Percentiles rank a stretch among this genome's conserved stretches.
Evolutionary conservation across 1,284 basidiomycete genomes (phyloP).

Genomic region (Cryptococcus depauperatus): DNA sequence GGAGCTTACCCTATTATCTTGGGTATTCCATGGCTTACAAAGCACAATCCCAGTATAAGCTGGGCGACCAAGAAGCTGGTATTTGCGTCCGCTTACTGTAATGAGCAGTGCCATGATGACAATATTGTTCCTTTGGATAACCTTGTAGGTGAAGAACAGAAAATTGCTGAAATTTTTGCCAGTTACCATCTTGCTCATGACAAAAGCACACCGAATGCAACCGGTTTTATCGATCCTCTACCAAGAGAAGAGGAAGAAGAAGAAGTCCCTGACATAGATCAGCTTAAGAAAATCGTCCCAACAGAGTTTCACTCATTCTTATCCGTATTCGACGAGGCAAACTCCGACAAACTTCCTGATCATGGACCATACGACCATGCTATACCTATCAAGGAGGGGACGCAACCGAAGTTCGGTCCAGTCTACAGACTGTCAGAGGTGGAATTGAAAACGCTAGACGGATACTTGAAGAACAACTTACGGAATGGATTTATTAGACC

Average conservation of each 20-base stretch:
- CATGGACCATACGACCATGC: not conserved
- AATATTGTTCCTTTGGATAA: too few relatives aligned
- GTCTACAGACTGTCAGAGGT: not conserved
- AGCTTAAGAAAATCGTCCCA: not conserved
- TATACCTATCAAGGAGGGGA: not conserved
- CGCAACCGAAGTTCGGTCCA: not conserved
- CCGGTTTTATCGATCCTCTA: not conserved
- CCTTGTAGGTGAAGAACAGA: not conserved
- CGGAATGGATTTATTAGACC: not conserved
- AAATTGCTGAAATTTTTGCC: too few relatives aligned
- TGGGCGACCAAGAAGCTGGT: too few relatives aligned
- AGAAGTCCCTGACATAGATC: not conserved
- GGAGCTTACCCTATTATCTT: too few relatives aligned
- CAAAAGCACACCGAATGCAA: not conserved
- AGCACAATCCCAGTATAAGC: too few relatives aligned
- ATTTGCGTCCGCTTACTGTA: too few relatives aligned
- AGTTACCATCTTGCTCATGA: too few relatives aligned
- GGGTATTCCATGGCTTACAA: too few relatives aligned
- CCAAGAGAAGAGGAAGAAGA: not conserved
- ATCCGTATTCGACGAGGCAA: not conserved
- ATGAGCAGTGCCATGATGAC: too few relatives aligned
- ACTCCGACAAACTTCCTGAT: not conserved
- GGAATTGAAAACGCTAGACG: not conserved
- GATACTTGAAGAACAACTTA: not conserved
- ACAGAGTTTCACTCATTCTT: not conserved